Base-by-base conservation (phyloP, 345 rosid genomes). In the Microthlaspi erraticum region DNA sequence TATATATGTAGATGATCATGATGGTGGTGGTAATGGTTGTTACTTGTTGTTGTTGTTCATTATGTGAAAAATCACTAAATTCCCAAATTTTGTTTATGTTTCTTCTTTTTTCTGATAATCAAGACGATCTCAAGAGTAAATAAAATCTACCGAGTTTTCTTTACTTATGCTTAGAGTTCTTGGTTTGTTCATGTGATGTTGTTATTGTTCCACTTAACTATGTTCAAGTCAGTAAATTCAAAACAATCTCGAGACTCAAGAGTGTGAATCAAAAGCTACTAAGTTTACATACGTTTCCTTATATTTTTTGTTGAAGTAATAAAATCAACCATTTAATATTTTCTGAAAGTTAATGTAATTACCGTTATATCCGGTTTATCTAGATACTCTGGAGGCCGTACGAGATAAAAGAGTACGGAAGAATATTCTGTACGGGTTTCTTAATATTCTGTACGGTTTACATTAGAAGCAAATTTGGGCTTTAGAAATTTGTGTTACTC, bases 21-120 rank as follows among this genome's bases (percentile, higher is more conserved):
- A 68, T 64, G 59, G 8, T 17, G 18, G 37, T 41, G 60, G 23
- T 54, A 34, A 45, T 48, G 56, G 44, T 29, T 48, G 51, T 56
- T 58, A 44, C 6, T 63, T 53, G 41, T 23, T 38, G 46, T n/a
- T n/a, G n/a, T 20, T 16, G 50, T 69, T 57, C 48, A 57, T 34
- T 46, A 51, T 34, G 37, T 49, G 43, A 51, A 45, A 18, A 23
- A 12, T 43, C 66, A 36, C 20, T 31, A 66, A 17, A 55, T 73
- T 65, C 44, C 32, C 14, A 66, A n/a, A 26, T 51, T 58, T 66
- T 58, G 67, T 56, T 64, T 45, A 9, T 38, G 49, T 36, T 45
- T 53, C 18, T 71, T 58, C 2, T 13, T 36, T 39, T n/a, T 42
- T 18, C 6, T 54, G 14, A 18, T 54, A 32, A 10, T 14, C 42